A percentile compares a stretch with the other conserved stretches of the same genome.
Conservation (phyloP, 2,329 filamentous ascomycete species). For the Calonectria honghensis region DNA sequence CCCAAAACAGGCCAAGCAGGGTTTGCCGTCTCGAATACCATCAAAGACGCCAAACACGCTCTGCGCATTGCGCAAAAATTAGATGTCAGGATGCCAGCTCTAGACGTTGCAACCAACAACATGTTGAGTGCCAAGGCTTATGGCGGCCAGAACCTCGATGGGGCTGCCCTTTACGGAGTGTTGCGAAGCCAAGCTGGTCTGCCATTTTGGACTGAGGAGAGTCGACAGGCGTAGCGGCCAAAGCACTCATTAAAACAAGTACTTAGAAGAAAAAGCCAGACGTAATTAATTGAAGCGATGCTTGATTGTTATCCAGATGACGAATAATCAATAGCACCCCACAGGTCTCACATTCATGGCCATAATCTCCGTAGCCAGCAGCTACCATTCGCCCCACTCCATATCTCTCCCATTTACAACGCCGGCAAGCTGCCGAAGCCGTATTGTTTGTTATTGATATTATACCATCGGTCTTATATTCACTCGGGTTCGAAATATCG, state of each 20-base stretch:
- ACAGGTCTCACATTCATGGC: background rate
- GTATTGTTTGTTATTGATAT: background rate
- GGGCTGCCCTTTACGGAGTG: slow-evolving; percentile 10
- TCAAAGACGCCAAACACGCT: slow-evolving; percentile 13
- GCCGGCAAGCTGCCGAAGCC: background rate
- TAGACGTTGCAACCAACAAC: slow-evolving; percentile 32
- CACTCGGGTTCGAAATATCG: background rate
- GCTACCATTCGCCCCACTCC: background rate
- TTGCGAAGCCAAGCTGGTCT: slow-evolving; percentile 9
- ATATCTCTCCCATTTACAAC: background rate
- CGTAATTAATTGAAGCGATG: background rate
- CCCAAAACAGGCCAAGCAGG: slow-evolving; percentile 10
- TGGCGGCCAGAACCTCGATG: slow-evolving; percentile 27
- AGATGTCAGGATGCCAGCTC: slow-evolving; percentile 29
- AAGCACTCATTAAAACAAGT: background rate
- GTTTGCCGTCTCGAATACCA: slow-evolving; percentile 11
- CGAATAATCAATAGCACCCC: background rate
- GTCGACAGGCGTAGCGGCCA: background rate
- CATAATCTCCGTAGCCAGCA: background rate
- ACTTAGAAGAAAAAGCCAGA: background rate
- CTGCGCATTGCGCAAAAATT: slow-evolving; percentile 1
- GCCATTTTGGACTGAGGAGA: slow-evolving; percentile 12
- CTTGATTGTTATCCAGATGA: background rate
- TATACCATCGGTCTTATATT: background rate
- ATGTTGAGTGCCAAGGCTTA: slow-evolving; percentile 32